Base-by-base conservation (phyloP, 768 basidiomycete species). In the Mycena crocata region DNA sequence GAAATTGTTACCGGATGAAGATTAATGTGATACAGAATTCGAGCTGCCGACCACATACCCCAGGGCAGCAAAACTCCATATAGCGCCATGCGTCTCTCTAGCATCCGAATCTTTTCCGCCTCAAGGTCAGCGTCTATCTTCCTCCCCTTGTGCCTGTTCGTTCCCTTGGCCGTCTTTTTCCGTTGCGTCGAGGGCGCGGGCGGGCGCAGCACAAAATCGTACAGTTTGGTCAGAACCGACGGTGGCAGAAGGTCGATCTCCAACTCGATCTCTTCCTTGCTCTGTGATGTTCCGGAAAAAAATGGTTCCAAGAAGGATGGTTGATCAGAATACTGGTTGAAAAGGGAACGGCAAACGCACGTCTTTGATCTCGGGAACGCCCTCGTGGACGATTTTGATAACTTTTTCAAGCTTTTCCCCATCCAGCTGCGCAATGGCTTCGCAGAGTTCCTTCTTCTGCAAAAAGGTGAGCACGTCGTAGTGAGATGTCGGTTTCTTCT, bases 391-490 rank as follows among this genome's bases (percentile, higher is more conserved):
- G 76, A 98, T 96, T 73, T 93, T 88, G 73, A 99, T 96, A 57
- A 98, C 97, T 75, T 89, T 90, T 79, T 95, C 93, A 66, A 99
- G 81, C 76, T 92, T 93, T 56, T 85, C 77, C 24, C 91, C 95
- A 70, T 98, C 94, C 28, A 98, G 88, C 73, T 87, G 87, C 66
- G 87, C 86, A 70, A 99, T 99, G 56, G 95, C 93, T 79, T 98
- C 96, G 74, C 96, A 97, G 61, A 99, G 83, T 76, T 98, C 95
- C 80, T 98, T 96, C 91, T 99, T 99, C 84, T 99, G 97, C 70
- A 95, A 94, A 77, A 97, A 94, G 56, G 94, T 92, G 39, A 98
- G 85, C 50, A 91, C 89, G 62, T 95, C 93, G 72, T 94, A 92
- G 70, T 94, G 92, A 13, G 86, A 80, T 46, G 89, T 77, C 40